Base-by-base conservation (phyloP, 495 filamentous ascomycete genomes). In the Penicillium riverlandense region DNA sequence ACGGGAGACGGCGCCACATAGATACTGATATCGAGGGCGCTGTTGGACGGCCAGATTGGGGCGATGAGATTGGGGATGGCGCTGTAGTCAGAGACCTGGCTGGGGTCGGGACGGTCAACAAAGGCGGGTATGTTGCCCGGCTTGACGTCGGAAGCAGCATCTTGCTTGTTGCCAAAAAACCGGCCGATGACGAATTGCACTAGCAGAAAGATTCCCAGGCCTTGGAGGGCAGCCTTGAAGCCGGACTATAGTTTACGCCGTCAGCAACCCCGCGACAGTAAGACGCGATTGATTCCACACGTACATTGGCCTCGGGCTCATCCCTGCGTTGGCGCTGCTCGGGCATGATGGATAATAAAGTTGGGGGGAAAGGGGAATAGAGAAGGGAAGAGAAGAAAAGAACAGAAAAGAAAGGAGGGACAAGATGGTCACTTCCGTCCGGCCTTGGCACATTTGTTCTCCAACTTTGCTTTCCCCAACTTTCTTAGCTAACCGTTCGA, bases 11-110 rank as follows among this genome's bases (percentile, higher is more conserved):
- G 76, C 6, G 86, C 86, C 37, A 96, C 77, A 57, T 91, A 92
- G 52, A 98, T 76, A 43, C 77, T 76, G 52, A 98, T 80, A 67
- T 98, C 92, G 48, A 98, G 54, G 34, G 77, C 63, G 53, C 79
- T 86, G 59, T 91, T 79, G 13, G 72, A 51, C 0, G 86, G 80
- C 92, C 92, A 98, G 57, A 97, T 91, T 6, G 94, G 88, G 9
- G 85, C 82, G 45, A 96, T 75, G 27, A 72, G 66, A 44, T 90
- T 80, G 22, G 92, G 91, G 41, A 92, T 67, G 14, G 72, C 62
- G 58, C 76, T 89, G 69, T 87, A 92, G 29, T 75, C 57, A 34
- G 80, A 75, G 42, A 83, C 80, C 49, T 83, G 66, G 50, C 79
- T 68, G 28, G 54, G 66, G 41, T 69, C 49, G 11, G 84, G 82